Evolutionary conservation across 768 basidiomycete species (phyloP).

Genomic region (Lyophyllum semitale): DNA sequence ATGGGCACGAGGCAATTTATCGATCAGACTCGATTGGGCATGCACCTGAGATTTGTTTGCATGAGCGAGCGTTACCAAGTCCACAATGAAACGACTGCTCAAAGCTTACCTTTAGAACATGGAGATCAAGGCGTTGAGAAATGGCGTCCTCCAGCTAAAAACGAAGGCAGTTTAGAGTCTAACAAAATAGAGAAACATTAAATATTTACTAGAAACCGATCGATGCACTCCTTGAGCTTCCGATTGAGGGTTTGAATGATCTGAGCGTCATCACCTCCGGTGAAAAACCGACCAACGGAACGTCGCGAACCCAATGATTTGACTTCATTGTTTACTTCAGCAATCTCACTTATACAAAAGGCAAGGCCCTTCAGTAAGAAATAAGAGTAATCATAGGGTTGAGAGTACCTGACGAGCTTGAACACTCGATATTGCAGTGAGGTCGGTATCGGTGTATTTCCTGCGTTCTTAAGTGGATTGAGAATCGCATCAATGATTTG

Average conservation of each 20-base stretch:
- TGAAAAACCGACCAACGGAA: slow-evolving; percentile 4
- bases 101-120: slow-evolving; percentile 1
- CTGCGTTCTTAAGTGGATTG: slow-evolving; percentile 7
- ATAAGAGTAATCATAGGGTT: not conserved
- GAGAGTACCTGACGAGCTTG: slow-evolving; percentile 2
- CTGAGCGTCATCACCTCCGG: slow-evolving; percentile 6
- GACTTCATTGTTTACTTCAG: not conserved
- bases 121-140: slow-evolving; percentile 5
- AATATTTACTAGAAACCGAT: slow-evolving; percentile 5
- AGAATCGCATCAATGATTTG: slow-evolving; percentile 7
- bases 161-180: not conserved
- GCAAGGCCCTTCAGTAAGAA: not conserved
- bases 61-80: too few relatives aligned
- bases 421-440: slow-evolving; percentile 4
- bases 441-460: slow-evolving; percentile 3
- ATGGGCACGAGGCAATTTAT: slow-evolving; percentile 10
- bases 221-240: slow-evolving; percentile 6
- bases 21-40: slow-evolving; percentile 4
- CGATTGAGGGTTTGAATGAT: slow-evolving; percentile 3
- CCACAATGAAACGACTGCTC: not conserved
- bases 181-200: not conserved
- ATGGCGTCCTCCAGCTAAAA: slow-evolving; percentile 9
- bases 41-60: not conserved
- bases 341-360: not conserved
- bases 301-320: slow-evolving; percentile 4